Conservation (phyloP, 805 yeast species). For the Saturnispora kantuleensis region DNA sequence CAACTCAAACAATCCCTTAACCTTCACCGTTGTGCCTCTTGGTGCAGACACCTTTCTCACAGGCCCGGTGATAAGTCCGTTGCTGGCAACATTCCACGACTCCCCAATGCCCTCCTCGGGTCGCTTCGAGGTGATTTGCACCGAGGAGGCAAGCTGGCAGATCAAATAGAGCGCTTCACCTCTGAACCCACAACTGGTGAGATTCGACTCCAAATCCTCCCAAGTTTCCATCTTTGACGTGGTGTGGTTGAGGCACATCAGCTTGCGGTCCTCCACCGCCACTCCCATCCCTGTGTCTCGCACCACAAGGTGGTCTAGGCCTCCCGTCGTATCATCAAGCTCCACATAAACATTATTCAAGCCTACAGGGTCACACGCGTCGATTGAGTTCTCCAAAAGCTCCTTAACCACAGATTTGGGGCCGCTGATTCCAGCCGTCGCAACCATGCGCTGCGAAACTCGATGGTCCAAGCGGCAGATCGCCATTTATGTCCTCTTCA, state of each 20-base stretch:
- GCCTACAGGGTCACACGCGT: conserved; percentile 19
- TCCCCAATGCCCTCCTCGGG: conserved; percentile 25
- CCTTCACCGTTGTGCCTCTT: conserved; percentile 29
- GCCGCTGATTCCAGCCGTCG: conserved; percentile 26
- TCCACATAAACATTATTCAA: conserved; percentile 26
- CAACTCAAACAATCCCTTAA: conserved; percentile 25
- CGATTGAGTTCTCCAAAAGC: conserved; percentile 33
- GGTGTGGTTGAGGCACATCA: conserved; percentile 30
- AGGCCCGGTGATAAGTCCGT: conserved; percentile 20
- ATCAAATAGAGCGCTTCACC: conserved; percentile 40
- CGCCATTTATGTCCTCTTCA: conserved; percentile 7
- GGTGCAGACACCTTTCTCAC: conserved; percentile 20
- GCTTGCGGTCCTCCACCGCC: conserved; percentile 18
- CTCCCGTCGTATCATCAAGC: conserved; percentile 31
- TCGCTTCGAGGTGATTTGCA: conserved; percentile 27
- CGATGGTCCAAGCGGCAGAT: conserved; percentile 18
- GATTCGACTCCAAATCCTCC: conserved; percentile 23
- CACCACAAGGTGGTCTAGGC: conserved; percentile 23
- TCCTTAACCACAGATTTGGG: conserved; percentile 32
- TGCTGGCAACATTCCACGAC: conserved; percentile 27
- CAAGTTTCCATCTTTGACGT: conserved; percentile 32
- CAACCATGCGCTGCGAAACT: conserved; percentile 17
- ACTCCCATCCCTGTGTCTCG: conserved; percentile 36
- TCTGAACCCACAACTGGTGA: conserved; percentile 35
- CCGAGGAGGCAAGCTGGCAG: conserved; percentile 22